Percentiles rank a stretch among this genome's conserved stretches.
phyloP scores from a whole-genome alignment of 441 rosid species.

The Caryocar brasiliense region DNA sequence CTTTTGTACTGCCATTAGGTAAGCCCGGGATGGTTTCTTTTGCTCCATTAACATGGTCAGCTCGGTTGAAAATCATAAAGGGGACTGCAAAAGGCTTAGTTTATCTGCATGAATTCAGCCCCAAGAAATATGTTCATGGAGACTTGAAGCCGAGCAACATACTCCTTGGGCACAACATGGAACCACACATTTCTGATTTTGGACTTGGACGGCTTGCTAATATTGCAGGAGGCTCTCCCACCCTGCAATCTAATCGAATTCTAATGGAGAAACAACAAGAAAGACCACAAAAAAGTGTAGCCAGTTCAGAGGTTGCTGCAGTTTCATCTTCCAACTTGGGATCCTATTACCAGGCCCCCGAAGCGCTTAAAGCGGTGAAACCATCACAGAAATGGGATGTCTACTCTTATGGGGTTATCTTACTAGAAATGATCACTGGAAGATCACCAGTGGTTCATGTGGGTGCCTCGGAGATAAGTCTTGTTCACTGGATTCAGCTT shows the following conservation, averaged over 20 bases:
- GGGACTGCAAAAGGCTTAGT: slow-evolving; percentile 76
- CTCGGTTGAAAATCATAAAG: slow-evolving; percentile 58
- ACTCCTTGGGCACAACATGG: slow-evolving; percentile 70
- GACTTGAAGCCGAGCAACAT: slow-evolving; percentile 80
- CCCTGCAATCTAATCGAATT: slow-evolving; percentile 55
- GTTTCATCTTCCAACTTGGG: slow-evolving; percentile 42
- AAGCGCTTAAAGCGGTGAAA: slow-evolving; percentile 69
- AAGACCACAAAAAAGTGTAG: slow-evolving; percentile 46
- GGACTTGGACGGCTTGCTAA: slow-evolving; percentile 86
- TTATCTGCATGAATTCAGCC: slow-evolving; percentile 85
- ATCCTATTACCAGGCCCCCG: slow-evolving; percentile 80
- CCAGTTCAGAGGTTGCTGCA: slow-evolving; percentile 47
- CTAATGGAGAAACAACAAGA: slow-evolving; percentile 47
- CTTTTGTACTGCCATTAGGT: slow-evolving; percentile 31
- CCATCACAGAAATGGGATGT: slow-evolving; percentile 98
- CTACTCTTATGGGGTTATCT: slow-evolving; percentile 81
- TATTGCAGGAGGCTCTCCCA: slow-evolving; percentile 80
- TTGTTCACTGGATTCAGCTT: slow-evolving; percentile 69
- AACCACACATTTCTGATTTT: slow-evolving; percentile 69
- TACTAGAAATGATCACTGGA: slow-evolving; percentile 75
- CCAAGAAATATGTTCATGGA: slow-evolving; percentile 87
- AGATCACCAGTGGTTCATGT: slow-evolving; percentile 45
- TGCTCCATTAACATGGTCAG: slow-evolving; percentile 67
- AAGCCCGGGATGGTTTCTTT: slow-evolving; percentile 58
- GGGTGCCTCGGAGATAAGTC: slow-evolving; percentile 58